Base-by-base conservation (phyloP, 306 rosid genomes). In the Alnus rubra region DNA sequence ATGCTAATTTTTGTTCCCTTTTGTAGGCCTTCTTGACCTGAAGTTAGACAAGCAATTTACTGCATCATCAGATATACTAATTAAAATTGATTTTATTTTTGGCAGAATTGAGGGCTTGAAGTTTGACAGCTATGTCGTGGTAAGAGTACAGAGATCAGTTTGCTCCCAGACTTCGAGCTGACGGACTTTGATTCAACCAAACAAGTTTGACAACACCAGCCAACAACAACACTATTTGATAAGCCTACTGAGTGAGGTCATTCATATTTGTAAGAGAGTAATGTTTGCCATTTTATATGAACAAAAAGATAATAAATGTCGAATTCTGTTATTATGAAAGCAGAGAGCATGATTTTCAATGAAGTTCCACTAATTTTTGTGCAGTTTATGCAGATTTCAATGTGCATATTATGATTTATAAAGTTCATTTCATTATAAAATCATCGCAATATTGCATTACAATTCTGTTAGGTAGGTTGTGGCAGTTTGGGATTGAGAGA, bases 61-160 rank as follows among this genome's bases (percentile, higher is more conserved):
- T 42, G 45, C 7, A 5, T 42, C 45, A 4, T 42, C 45, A 42
- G 1, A 19, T 28, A 19, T 30, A 59, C 13, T 64, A 11, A 64
- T 64, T 15, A 64, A 37, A 64, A 1, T 64, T 16, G 2, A 64
- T 35, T 33, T 64, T 64, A 33, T 33, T 64, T 23, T 63, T 64
- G 28, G 28, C 70, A 35, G 70, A 64, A 16, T 59, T 59, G 37
- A 59, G 65, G 65, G 31, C 65, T 59, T 59, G 65, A 59, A 19
- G 65, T 19, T 59, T 59, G 37, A 59, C 35, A 59, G 13, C 65
- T 18, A 59, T 59, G 12, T 23, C 65, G 31, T 42, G 45, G 45
- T 42, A 9, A 30, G 33, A 4, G 63, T 47, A 47, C 50, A 47
- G 3, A 11, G 12, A 39, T n/a, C 14, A 58, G 31, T 28, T 59